A percentile compares a stretch with the other conserved stretches of the same genome.
These are phyloP conservation scores for Garcia nutans DNA, from an alignment of 345 rosid species.

Conservation along the genomic window DNA sequence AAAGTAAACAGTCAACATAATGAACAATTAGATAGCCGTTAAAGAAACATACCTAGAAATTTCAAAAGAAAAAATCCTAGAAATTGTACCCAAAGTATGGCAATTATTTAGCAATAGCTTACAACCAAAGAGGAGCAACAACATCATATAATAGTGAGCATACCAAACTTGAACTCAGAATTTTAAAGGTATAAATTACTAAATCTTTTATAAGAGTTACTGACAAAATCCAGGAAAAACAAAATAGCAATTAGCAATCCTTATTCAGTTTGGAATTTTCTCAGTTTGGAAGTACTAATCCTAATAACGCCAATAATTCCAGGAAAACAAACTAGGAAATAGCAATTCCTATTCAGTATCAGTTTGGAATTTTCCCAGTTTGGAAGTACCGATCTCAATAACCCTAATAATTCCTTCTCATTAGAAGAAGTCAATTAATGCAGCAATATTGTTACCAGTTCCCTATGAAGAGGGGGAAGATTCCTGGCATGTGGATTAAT, in stretches of 20 bases:
- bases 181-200: no score
- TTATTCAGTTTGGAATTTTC: neutral
- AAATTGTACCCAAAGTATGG: no score
- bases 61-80: neutral
- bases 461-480: conserved; percentile 24
- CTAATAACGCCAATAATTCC: no score
- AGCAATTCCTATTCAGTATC: no score
- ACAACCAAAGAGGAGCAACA: neutral
- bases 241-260: no score
- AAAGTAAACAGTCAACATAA: neutral
- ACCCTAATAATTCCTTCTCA: neutral
- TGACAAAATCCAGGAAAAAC: neutral
- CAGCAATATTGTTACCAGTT: conserved; percentile 30
- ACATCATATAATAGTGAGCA: no score
- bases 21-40: neutral
- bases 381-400: neutral
- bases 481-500: conserved; percentile 24
- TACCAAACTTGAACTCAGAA: neutral
- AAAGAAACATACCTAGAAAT: neutral
- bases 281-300: neutral
- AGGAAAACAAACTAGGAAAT: neutral
- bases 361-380: neutral
- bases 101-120: neutral
- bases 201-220: neutral
- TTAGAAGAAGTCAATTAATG: neutral